Evolutionary conservation across 371 early-diverging fungal species (phyloP).

Genomic region (Actinomortierella ambigua): DNA sequence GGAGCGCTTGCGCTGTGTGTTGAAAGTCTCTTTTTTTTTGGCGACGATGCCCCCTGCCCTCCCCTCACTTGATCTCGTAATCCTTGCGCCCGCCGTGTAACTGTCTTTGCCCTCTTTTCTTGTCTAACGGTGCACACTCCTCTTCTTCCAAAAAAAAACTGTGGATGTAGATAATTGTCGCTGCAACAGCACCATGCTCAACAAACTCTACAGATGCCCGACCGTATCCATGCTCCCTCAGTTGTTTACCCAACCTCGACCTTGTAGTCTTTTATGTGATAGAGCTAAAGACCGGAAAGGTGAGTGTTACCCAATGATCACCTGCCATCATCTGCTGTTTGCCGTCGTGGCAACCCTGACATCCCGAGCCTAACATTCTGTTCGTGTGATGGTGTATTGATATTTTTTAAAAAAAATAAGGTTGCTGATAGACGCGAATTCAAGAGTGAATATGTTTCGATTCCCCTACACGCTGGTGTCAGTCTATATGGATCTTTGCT

Average conservation of each 20-base stretch:
- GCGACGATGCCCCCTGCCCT: no score
- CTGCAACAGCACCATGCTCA: constrained; percentile 32
- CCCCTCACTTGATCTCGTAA: no score
- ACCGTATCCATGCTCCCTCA: constrained; percentile 51
- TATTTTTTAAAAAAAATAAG: constrained; percentile 28
- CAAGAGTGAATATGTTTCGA: constrained; percentile 59
- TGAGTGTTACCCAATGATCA: no score
- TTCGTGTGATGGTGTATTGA: not conserved
- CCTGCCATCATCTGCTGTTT: no score
- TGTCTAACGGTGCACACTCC: not conserved
- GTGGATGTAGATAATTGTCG: constrained; percentile 46
- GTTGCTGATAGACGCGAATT: constrained; percentile 53
- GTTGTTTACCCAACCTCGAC: constrained; percentile 51
- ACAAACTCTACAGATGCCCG: constrained; percentile 37
- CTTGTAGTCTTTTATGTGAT: constrained; percentile 62
- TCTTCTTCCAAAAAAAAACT: constrained; percentile 1
- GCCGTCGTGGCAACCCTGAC: no score
- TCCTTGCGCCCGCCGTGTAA: not conserved
- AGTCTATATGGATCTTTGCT: constrained; percentile 56
- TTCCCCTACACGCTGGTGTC: constrained; percentile 65
- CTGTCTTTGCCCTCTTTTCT: constrained; percentile 17
- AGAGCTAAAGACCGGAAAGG: constrained; percentile 57
- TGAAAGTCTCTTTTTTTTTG: no score
- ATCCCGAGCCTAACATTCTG: not conserved
- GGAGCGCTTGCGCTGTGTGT: no score